Conservation (phyloP, 2,329 filamentous ascomycete species). For the Fusarium sp. region DNA sequence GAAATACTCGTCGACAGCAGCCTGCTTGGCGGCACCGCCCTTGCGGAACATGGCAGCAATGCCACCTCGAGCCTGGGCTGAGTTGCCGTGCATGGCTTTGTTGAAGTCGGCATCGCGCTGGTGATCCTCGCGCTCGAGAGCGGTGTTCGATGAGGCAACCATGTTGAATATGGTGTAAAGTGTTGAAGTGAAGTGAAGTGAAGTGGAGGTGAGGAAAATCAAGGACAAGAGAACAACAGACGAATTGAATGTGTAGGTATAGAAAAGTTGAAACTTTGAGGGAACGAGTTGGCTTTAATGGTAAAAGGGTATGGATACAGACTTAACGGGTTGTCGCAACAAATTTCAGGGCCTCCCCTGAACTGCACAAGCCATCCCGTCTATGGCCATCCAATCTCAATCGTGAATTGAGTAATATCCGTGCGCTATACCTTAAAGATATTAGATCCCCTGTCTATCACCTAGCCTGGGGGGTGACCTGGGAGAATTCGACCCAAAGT, state of each 20-base stretch:
- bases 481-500: slow-evolving; percentile 11
- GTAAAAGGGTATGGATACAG: slow-evolving; percentile 29
- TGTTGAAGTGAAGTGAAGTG: slow-evolving; percentile 10
- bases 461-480: slow-evolving; percentile 26
- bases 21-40: slow-evolving; percentile 78
- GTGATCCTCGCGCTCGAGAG: slow-evolving; percentile 85
- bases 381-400: slow-evolving; percentile 44
- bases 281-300: slow-evolving; percentile 44
- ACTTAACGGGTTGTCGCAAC: slow-evolving; percentile 41
- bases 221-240: slow-evolving; percentile 13
- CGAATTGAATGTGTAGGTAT: slow-evolving; percentile 25
- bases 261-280: slow-evolving; percentile 29
- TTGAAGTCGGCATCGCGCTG: slow-evolving; percentile 89
- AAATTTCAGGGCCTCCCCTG: slow-evolving; percentile 49
- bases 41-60: slow-evolving; percentile 89
- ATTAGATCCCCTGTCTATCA: slow-evolving; percentile 31
- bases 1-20: slow-evolving; percentile 91
- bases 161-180: slow-evolving; percentile 54
- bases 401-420: slow-evolving; percentile 39
- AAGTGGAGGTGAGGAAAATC: slow-evolving; percentile 11
- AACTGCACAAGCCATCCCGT: slow-evolving; percentile 40
- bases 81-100: slow-evolving; percentile 83
- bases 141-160: slow-evolving; percentile 54
- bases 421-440: slow-evolving; percentile 34
- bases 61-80: slow-evolving; percentile 75